phyloP scores from a whole-genome alignment of 2,329 filamentous ascomycete genomes.

The Dothistroma septosporum region DNA sequence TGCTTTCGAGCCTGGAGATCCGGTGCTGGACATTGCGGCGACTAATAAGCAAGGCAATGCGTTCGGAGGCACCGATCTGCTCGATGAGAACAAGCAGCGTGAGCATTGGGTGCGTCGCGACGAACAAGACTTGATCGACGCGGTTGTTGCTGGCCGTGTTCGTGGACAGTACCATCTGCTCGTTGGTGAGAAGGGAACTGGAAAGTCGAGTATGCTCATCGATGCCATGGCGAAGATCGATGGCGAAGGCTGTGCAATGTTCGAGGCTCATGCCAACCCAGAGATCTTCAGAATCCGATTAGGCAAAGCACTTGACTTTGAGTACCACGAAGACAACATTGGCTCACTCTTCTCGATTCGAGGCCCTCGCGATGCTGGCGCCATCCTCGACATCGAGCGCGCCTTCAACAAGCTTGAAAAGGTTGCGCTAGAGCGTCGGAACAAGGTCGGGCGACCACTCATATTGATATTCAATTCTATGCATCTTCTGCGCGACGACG shows the following conservation, averaged over 20 bases:
- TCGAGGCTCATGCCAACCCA: slow-evolving; percentile 90
- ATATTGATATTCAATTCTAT: slow-evolving; percentile 94
- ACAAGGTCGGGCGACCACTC: slow-evolving; percentile 62
- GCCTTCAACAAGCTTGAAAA: slow-evolving; percentile 98
- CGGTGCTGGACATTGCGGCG: slow-evolving; percentile 63
- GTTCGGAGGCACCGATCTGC: slow-evolving; percentile 26
- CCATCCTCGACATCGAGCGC: slow-evolving; percentile 89
- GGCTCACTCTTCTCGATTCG: slow-evolving; percentile 92
- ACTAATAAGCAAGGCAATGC: slow-evolving; percentile 29
- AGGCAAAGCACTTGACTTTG: slow-evolving; percentile 90
- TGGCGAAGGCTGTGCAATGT: slow-evolving; percentile 86
- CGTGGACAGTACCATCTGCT: slow-evolving; percentile 85
- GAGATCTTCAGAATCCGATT: slow-evolving; percentile 93
- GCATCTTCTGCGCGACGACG: slow-evolving; percentile 85
- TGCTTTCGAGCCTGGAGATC: slow-evolving; percentile 84
- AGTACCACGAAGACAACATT: slow-evolving; percentile 97
- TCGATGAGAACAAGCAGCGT: slow-evolving; percentile 46
- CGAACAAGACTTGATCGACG: slow-evolving; percentile 76
- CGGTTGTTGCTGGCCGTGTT: slow-evolving; percentile 70
- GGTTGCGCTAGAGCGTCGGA: slow-evolving; percentile 71
- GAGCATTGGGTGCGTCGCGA: slow-evolving; percentile 78
- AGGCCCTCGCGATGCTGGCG: slow-evolving; percentile 85
- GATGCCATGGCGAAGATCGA: slow-evolving; percentile 92
- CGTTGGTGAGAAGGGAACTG: slow-evolving; percentile 91
- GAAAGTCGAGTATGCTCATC: slow-evolving; percentile 94